These are phyloP conservation scores for Pseudogymnoascus sp. DNA, from an alignment of 2,329 filamentous ascomycete genomes.

Conservation along the genomic window DNA sequence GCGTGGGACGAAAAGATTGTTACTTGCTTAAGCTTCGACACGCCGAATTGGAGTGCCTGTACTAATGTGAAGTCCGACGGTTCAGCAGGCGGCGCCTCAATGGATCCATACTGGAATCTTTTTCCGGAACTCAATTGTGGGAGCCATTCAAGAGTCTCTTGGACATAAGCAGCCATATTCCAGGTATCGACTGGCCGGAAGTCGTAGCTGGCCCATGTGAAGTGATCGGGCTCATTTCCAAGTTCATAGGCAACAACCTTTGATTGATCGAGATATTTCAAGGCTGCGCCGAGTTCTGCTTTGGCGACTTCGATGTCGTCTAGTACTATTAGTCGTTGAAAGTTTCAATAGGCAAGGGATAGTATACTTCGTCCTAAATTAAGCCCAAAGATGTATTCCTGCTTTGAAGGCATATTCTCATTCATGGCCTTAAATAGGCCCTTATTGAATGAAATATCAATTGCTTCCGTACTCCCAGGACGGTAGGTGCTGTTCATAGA, in stretches of 20 bases:
- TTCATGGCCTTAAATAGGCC: background rate
- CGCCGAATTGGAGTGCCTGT: background rate
- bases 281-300: background rate
- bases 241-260: background rate
- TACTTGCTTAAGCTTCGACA: background rate
- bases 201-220: background rate
- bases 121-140: background rate
- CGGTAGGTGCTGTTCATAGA: background rate
- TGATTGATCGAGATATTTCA: background rate
- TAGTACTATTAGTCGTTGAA: background rate
- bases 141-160: background rate
- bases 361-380: background rate
- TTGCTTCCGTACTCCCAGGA: background rate
- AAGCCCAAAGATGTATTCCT: conserved; percentile 3
- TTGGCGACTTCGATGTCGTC: background rate
- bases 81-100: background rate
- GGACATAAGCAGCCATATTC: background rate
- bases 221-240: background rate
- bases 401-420: background rate
- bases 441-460: background rate
- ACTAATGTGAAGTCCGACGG: background rate
- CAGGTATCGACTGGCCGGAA: background rate
- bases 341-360: background rate
- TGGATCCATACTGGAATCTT: background rate
- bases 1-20: background rate